phyloP scores from a whole-genome alignment of 2,329 filamentous ascomycete species.

The Aspergillus sp. region DNA sequence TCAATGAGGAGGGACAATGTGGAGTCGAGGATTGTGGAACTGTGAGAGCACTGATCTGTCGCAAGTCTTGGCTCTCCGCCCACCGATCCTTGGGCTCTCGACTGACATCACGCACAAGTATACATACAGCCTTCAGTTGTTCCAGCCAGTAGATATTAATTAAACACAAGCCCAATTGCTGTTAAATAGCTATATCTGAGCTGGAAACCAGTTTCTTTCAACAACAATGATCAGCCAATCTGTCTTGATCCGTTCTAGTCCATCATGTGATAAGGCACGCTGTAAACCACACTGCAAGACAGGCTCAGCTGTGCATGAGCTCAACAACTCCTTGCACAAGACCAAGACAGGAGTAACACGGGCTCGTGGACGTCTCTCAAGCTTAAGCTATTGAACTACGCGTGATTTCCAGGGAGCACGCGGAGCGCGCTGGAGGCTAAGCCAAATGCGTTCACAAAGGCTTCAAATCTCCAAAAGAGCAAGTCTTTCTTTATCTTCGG shows the following conservation, averaged over 20 bases:
- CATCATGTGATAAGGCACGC: conserved; percentile 2
- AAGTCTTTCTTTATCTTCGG: not conserved
- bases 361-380: not conserved
- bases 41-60: not conserved
- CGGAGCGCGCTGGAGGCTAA: not conserved
- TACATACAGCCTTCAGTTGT: not conserved
- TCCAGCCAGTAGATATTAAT: too few relatives aligned
- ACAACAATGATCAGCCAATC: not conserved
- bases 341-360: not conserved
- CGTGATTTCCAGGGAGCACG: not conserved
- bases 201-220: not conserved
- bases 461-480: not conserved
- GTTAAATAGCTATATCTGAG: not conserved
- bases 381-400: not conserved
- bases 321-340: conserved; percentile 5
- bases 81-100: not conserved
- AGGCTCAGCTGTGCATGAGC: not conserved
- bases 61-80: conserved; percentile 14
- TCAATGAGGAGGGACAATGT: conserved; percentile 13
- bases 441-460: not conserved
- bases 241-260: not conserved
- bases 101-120: not conserved
- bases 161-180: not conserved
- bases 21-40: conserved; percentile 1
- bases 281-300: not conserved